A percentile compares a stretch with the other conserved stretches of the same genome.
Evolutionary conservation across 257 asterid species (phyloP).

Genomic region (Solanum infundibuliforme): DNA sequence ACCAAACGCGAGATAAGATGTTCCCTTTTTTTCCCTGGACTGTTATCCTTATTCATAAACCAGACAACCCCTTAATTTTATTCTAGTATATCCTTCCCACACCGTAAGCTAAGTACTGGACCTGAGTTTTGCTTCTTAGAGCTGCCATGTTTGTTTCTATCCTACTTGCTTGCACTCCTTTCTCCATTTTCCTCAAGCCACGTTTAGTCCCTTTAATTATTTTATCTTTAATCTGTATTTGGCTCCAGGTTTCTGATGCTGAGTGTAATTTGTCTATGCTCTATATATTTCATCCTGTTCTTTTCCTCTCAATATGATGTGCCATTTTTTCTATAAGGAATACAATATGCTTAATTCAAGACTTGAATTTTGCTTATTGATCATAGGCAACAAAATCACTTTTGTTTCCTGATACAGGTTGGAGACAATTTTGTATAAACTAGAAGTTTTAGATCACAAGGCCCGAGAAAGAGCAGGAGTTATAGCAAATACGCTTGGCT

Average conservation of each 20-base stretch:
- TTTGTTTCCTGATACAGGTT: slow-evolving; percentile 44
- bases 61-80: not conserved
- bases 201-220: not conserved
- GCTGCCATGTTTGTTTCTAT: not conserved
- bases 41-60: not conserved
- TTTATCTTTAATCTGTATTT: not conserved
- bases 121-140: not conserved
- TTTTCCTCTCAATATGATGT: not conserved
- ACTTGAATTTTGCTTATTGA: not conserved
- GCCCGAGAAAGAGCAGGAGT: slow-evolving; percentile 99
- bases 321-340: not conserved
- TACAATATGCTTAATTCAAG: not conserved
- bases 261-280: not conserved
- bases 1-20: not conserved
- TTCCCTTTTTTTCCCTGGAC: not conserved
- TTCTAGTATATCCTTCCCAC: not conserved
- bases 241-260: not conserved
- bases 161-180: not conserved
- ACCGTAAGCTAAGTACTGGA: not conserved
- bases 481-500: slow-evolving; percentile 70
- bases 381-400: not conserved
- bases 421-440: slow-evolving; percentile 68
- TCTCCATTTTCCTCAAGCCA: not conserved
- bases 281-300: not conserved
- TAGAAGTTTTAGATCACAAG: slow-evolving; percentile 92